phyloP scores from a whole-genome alignment of 345 rosid genomes.

The Draba incana region DNA sequence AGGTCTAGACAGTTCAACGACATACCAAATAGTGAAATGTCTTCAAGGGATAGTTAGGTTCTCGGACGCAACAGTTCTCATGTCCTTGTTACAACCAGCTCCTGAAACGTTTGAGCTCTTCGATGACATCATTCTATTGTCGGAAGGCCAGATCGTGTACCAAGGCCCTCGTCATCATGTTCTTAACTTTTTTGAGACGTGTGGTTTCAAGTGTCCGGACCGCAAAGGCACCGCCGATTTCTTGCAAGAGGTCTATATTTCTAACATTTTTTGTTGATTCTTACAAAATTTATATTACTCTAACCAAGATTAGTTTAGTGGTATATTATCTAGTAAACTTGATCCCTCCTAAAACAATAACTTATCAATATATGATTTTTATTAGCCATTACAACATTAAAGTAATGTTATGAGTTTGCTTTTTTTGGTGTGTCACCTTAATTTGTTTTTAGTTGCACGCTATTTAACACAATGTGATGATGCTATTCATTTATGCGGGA shows the following conservation, averaged over 20 bases:
- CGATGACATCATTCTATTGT: conserved; percentile 75
- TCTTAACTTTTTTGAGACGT: conserved; percentile 64
- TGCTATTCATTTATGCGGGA: too few relatives aligned
- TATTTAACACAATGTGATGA: too few relatives aligned
- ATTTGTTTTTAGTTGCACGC: too few relatives aligned
- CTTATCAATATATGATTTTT: not conserved
- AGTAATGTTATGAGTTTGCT: not conserved
- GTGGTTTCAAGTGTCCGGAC: conserved; percentile 81
- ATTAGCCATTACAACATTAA: not conserved
- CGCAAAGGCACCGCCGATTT: conserved; percentile 92
- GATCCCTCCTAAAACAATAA: not conserved
- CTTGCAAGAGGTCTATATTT: conserved; percentile 72
- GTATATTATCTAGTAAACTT: not conserved
- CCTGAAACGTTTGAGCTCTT: conserved; percentile 91
- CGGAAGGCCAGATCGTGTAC: conserved; percentile 85
- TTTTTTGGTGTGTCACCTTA: too few relatives aligned
- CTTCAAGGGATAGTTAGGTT: conserved; percentile 77
- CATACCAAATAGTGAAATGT: conserved; percentile 87
- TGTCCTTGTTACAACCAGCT: conserved; percentile 91
- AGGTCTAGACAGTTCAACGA: conserved; percentile 91
- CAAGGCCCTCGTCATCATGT: conserved; percentile 80
- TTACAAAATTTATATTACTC: not conserved
- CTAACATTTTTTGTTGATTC: not conserved
- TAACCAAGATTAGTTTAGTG: not conserved
- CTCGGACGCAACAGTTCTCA: conserved; percentile 69